Evolutionary conservation across 1,284 basidiomycete genomes (phyloP).

Genomic region (Cutaneotrichosporon dermatis): DNA sequence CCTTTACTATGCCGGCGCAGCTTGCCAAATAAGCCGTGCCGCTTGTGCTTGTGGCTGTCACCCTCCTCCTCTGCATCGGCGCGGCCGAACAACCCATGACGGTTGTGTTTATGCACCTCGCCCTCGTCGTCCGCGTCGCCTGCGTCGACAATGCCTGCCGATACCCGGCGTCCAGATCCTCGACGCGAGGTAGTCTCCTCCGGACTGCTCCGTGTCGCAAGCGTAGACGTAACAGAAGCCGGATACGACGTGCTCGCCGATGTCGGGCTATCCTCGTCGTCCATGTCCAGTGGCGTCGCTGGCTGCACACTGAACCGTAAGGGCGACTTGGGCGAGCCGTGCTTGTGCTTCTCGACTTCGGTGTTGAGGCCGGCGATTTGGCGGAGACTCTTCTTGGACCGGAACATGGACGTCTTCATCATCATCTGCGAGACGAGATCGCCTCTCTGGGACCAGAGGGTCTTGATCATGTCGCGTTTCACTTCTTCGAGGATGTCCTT

Average conservation of each 20-base stretch:
- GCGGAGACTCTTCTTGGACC: slow-evolving; percentile 34
- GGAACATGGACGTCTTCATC: slow-evolving; percentile 41
- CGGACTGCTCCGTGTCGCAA: no score
- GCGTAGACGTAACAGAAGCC: background rate
- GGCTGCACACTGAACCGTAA: slow-evolving; percentile 16
- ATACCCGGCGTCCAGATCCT: background rate
- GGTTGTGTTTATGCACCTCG: background rate
- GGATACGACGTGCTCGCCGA: background rate
- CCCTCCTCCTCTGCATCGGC: background rate
- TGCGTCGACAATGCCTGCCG: background rate
- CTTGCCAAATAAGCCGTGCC: background rate
- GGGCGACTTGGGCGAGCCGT: slow-evolving; percentile 6
- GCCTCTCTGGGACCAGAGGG: slow-evolving; percentile 47
- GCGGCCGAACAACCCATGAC: background rate
- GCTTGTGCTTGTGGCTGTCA: background rate
- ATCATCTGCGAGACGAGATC: slow-evolving; percentile 46
- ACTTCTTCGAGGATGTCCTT: slow-evolving; percentile 76
- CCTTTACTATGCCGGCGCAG: background rate
- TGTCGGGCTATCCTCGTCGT: slow-evolving; percentile 3
- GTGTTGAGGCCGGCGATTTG: slow-evolving; percentile 24
- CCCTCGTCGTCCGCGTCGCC: slow-evolving; percentile 1
- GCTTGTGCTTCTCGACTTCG: slow-evolving; percentile 1
- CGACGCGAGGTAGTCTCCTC: background rate
- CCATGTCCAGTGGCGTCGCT: slow-evolving; percentile 10
- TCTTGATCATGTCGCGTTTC: slow-evolving; percentile 55